Evolutionary conservation across 768 basidiomycete genomes (phyloP).

Genomic region (Lactifluus pinguis): DNA sequence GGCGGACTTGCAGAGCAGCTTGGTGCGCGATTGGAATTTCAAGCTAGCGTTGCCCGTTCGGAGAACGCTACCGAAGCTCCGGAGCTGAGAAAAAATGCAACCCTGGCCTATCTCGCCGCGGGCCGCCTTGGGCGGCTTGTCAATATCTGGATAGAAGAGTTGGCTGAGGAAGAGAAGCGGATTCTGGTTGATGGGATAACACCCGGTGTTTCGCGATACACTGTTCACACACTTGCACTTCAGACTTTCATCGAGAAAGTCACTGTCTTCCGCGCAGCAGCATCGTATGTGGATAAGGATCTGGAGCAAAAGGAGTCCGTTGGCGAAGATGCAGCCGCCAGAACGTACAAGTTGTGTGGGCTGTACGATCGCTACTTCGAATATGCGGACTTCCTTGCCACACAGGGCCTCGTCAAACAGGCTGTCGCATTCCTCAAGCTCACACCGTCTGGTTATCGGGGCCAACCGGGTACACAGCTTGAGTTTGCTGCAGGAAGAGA

Average conservation of each 20-base stretch:
- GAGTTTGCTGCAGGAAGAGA: constrained; percentile 39
- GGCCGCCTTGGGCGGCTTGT: constrained; percentile 80
- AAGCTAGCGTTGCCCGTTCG: constrained; percentile 50
- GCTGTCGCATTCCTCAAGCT: constrained; percentile 72
- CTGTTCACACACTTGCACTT: constrained; percentile 74
- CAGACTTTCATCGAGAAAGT: constrained; percentile 97
- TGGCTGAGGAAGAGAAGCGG: constrained; percentile 71
- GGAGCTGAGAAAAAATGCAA: constrained; percentile 77
- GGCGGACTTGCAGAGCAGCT: constrained; percentile 83
- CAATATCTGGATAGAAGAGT: constrained; percentile 86
- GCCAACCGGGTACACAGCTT: constrained; percentile 35
- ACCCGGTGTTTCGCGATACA: constrained; percentile 50
- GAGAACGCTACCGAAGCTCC: constrained; percentile 38
- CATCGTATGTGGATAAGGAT: constrained; percentile 69
- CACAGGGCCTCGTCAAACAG: constrained; percentile 82
- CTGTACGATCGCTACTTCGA: constrained; percentile 94
- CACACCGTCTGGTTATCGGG: constrained; percentile 72
- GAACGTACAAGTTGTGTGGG: constrained; percentile 72
- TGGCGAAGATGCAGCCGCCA: constrained; percentile 35
- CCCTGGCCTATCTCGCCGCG: constrained; percentile 88
- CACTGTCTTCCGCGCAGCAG: constrained; percentile 84
- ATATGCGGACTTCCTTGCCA: constrained; percentile 86
- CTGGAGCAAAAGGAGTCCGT: constrained; percentile 34
- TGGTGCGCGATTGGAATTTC: constrained; percentile 83
- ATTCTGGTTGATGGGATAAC: constrained; percentile 35